Evolutionary conservation across 176 grass and related monocot species (phyloP).

Genomic region (Lolium rigidum): DNA sequence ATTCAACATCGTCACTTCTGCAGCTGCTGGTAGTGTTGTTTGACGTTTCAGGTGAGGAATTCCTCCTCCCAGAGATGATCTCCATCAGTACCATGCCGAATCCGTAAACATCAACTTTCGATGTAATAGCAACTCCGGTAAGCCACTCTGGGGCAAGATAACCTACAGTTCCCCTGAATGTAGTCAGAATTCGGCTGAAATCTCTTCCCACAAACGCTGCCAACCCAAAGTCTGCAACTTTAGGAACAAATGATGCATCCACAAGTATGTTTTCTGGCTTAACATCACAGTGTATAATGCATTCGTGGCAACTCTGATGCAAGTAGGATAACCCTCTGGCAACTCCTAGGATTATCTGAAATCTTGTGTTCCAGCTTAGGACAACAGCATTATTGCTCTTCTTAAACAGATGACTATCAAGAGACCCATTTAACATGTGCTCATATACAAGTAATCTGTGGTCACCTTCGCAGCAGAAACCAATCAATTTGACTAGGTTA

Average conservation of each 20-base stretch:
- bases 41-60: not conserved
- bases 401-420: not conserved
- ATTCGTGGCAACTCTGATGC: no score
- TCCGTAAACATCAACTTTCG: not conserved
- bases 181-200: no score
- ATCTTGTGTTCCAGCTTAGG: conserved; percentile 9
- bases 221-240: no score
- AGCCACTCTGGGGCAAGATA: not conserved
- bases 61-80: not conserved
- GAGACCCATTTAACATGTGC: not conserved
- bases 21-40: not conserved
- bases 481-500: conserved; percentile 15
- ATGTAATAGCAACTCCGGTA: not conserved
- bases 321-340: not conserved
- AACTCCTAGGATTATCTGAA: not conserved
- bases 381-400: not conserved
- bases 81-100: not conserved
- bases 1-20: not conserved
- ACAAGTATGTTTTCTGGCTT: no score
- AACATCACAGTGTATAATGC: no score
- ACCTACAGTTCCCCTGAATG: no score
- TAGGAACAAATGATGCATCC: no score
- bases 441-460: no score
- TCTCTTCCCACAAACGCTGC: no score
- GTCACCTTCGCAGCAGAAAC: no score